Evolutionary conservation across 345 rosid species (phyloP), one percentile per base, ranked within the genome.

Genomic region (Gossypium turneri): DNA sequence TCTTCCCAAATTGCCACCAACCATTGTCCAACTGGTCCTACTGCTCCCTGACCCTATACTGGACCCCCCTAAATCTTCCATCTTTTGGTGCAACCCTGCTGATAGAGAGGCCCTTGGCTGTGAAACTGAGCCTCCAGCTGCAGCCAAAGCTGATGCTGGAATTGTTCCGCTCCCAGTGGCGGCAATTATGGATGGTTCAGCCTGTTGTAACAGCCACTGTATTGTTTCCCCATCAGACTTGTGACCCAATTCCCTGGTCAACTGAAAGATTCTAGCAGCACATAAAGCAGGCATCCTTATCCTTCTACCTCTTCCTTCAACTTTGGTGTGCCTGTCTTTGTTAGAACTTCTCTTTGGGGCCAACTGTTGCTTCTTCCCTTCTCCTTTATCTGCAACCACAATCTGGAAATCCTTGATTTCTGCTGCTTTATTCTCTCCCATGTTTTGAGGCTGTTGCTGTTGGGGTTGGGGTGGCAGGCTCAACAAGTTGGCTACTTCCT

Each of bases 231-330:
- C 98, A 76, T 94, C 98, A 4, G 98, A 94, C 87, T 94, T 94
- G 73, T 94, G 97, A 79, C 97, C 98, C 87, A 94, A 85, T 85
- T 94, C 98, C 67, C 98, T 88, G 55, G 98, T 94, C 81, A 94
- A 85, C 69, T 94, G 98, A 64, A 94, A 94, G 77, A 94, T 94
- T 89, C 98, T 87, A 34, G 98, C 97, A 0, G 98, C 98, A 78
- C 98, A 94, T 17, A 94, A 84, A 22, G 98, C 98, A 27, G 98
- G 98, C 98, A 94, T 94, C 94, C 98, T 84, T 67, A 94, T 94
- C 75, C 98, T 86, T 44, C 97, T 81, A 24, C 98, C 98, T 73
- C 98, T 80, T 3, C 98, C 98, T 84, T 94, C 98, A 19, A 94
- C 98, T 77, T 94, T 94, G 57, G 92, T 94, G 81, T 94, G 98